Evolutionary conservation across 352 stramenopile species (phyloP), one percentile per base, ranked within the genome.

Genomic region (Globisporangium irregulare): DNA sequence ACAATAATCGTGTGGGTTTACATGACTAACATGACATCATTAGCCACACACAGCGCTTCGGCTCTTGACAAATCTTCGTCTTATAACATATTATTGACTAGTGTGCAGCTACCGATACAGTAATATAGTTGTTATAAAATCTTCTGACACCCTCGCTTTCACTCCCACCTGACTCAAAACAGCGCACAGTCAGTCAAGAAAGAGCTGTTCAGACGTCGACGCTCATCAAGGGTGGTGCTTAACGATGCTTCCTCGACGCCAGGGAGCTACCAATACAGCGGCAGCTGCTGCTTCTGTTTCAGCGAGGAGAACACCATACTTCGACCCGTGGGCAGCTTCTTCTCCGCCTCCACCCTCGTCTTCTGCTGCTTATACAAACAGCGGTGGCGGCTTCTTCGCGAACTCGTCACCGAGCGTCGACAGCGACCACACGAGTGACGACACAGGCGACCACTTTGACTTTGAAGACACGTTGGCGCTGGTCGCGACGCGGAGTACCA

Each of bases 391-490:
- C 20, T 14, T 43, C 27, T 27, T 54, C 22, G 58, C 36, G 24
- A 18, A 25, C 36, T 50, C 58, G 7, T 64, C 58, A 15, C 58
- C 38, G 2, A 48, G 58, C 58, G 22, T 22, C 12, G 38, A 64
- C 5, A 64, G 58, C 38, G 58, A 63, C 38, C 38, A 53, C 58
- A 63, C 58, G 36, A 63, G 58, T 14, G 58, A 64, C 34, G 58
- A 64, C 58, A 36, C 36, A 3, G 36, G 25, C 58, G 58, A 64
- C 7, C 6, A 51, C 24, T 54, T 64, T 36, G 36, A 64, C 24
- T 53, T 64, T 36, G 36, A 64, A n/a, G 58, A 64, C 58, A 53
- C 38, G 58, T 38, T 55, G 10, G 24, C 14, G 22, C 18, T 63
- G 58, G 34, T 63, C 36, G 24, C 38, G 38, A 18, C 24, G 53